These are phyloP conservation scores for Backusella macrospora DNA, from an alignment of 192 early-diverging fungal species.

Conservation along the genomic window DNA sequence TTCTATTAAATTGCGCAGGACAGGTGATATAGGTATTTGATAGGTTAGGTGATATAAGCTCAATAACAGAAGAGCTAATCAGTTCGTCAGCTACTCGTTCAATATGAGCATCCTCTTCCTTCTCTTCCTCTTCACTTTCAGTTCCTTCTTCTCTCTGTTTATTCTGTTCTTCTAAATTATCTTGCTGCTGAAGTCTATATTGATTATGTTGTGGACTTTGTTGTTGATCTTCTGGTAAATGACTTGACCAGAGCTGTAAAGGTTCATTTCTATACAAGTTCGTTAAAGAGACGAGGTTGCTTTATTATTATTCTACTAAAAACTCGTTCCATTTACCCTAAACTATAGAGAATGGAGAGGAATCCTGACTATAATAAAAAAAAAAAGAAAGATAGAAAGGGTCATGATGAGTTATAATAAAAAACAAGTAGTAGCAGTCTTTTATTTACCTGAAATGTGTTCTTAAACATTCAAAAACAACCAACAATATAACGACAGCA, in stretches of 20 bases:
- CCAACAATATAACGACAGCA: background rate
- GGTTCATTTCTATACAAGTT: constrained; percentile 56
- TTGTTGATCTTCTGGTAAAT: constrained; percentile 46
- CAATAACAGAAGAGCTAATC: constrained; percentile 80
- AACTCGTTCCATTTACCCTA: constrained; percentile 60
- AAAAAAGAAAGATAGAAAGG: background rate
- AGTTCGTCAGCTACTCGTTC: constrained; percentile 79
- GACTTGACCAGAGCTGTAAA: constrained; percentile 74
- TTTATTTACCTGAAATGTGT: constrained; percentile 72
- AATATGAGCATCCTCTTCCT: constrained; percentile 63
- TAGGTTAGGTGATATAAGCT: constrained; percentile 79
- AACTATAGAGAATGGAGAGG: constrained; percentile 86
- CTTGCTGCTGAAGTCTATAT: background rate
- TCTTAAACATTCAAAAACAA: constrained; percentile 66
- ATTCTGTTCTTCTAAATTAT: background rate
- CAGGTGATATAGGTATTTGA: constrained; percentile 89
- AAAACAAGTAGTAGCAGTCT: background rate
- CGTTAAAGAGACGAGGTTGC: background rate
- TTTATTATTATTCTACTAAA: constrained; percentile 17
- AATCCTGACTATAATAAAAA: constrained; percentile 71
- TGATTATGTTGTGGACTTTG: constrained; percentile 22
- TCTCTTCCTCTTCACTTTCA: background rate
- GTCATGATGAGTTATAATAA: background rate
- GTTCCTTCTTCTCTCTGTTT: background rate
- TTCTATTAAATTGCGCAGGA: constrained; percentile 70